Evolutionary conservation across 768 basidiomycete species (phyloP), one percentile per base, ranked within the genome.

Genomic region (Auricularia cornea): DNA sequence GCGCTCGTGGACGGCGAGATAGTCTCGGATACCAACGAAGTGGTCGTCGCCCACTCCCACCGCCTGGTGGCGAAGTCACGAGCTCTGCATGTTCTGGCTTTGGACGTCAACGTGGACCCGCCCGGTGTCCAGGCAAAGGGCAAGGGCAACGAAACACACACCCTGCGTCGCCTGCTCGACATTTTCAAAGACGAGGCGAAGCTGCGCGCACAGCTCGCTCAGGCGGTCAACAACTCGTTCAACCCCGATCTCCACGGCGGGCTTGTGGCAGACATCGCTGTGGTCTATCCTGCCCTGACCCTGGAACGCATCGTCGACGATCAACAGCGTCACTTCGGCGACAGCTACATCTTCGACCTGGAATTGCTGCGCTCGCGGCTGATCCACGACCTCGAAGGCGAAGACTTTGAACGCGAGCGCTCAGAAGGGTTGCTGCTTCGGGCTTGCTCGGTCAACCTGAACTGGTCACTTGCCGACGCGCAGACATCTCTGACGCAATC

Each of bases 391-490:
- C 41, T 60, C 41, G 60, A 65, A 66, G 72, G 71, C 62, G 69
- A 68, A 8, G 73, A 77, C 14, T 77, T 82, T 38, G 79, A 80
- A 67, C 72, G 76, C 0, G 78, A 79, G 4, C 76, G 73, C 12
- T 73, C 77, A 1, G 80, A 84, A 12, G 75, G 75, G 3, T 75
- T 84, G 16, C 83, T 89, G 66, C 83, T 80, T 59, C 80, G 81
- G 35, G 75, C 93, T 3, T 77, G 83, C 59, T 84, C 87, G 1
- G 84, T 95, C 72, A 97, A 97, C 72, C 81, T 94, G 67, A 94
- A 95, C 70, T 81, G 94, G 59, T 94, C 93, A 1, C 77, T 97
- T 41, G 79, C 90, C 26, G 89, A 96, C 68, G 81, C 90, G 0
- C 90, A 95, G 72, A 83, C 83, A 2, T 77, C 84, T 2, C 78